phyloP scores from a whole-genome alignment of 805 yeast species.

The Ascoidea tarda region DNA sequence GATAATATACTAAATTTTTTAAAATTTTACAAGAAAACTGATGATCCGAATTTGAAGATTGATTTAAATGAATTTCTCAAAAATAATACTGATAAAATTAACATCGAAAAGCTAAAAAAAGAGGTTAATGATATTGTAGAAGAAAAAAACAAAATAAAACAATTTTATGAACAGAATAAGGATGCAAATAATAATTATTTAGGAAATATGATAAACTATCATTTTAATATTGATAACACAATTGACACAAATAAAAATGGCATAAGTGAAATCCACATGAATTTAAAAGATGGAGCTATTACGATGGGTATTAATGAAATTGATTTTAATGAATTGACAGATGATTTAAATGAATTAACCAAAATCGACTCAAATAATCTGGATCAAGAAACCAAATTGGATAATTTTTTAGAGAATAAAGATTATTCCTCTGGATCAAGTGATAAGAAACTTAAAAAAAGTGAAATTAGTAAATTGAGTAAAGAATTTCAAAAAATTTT shows the following conservation, averaged over 20 bases:
- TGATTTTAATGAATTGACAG: not conserved
- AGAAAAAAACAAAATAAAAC: slow-evolving; percentile 5
- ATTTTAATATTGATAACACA: no score
- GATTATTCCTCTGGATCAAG: not conserved
- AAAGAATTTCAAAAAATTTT: not conserved
- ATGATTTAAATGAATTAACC: not conserved
- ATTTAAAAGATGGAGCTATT: slow-evolving; percentile 1
- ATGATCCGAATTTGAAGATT: slow-evolving; percentile 22
- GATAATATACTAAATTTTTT: slow-evolving; percentile 49
- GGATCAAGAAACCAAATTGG: not conserved
- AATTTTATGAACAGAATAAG: no score
- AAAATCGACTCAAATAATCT: not conserved
- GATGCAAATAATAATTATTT: no score
- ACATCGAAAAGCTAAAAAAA: slow-evolving; percentile 18
- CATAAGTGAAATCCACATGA: slow-evolving; percentile 6
- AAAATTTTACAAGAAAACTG: slow-evolving; percentile 38
- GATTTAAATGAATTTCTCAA: slow-evolving; percentile 26
- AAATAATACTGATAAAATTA: slow-evolving; percentile 8
- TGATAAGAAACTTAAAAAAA: not conserved
- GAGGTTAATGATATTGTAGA: slow-evolving; percentile 28
- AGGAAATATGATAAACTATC: no score
- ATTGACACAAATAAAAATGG: not conserved
- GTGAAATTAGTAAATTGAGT: not conserved
- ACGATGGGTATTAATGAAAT: slow-evolving; percentile 11
- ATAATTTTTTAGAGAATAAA: no score